phyloP scores from a whole-genome alignment of 257 asterid species.

The Nicotiana benthamiana region DNA sequence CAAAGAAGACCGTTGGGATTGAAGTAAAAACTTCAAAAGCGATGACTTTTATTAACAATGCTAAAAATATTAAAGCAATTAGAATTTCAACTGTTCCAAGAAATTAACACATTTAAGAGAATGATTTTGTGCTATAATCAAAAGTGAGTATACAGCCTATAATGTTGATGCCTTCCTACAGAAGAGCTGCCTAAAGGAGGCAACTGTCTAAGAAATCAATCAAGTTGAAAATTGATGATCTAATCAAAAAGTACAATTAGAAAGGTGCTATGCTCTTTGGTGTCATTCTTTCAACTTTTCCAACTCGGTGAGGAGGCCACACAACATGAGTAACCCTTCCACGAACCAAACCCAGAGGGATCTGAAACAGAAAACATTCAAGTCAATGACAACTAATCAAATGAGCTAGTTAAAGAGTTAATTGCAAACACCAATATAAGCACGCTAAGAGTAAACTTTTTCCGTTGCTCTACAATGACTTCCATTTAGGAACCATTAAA shows the following conservation, averaged over 20 bases:
- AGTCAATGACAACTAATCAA: background rate
- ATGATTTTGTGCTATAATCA: background rate
- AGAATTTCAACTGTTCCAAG: background rate
- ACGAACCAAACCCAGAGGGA: conserved; percentile 79
- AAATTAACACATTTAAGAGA: background rate
- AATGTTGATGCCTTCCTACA: background rate
- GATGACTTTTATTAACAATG: background rate
- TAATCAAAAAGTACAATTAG: conserved; percentile 10
- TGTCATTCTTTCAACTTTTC: conserved; percentile 37
- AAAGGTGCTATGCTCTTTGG: conserved; percentile 15
- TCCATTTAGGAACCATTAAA: background rate
- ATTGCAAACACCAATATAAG: background rate
- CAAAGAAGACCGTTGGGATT: no score
- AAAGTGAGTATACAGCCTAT: background rate
- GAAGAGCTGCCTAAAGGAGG: background rate
- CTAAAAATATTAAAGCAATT: background rate
- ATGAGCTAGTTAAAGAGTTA: background rate
- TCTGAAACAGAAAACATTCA: conserved; percentile 30
- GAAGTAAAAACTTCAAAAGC: no score
- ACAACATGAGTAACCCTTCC: conserved; percentile 72
- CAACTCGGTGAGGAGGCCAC: conserved; percentile 87
- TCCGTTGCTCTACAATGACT: background rate
- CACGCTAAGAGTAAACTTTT: background rate
- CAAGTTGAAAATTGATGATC: background rate
- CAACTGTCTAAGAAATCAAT: background rate